Percentiles rank a stretch among this genome's conserved stretches.
These are phyloP conservation scores for Melanogaster broomeanus DNA, from an alignment of 768 basidiomycete species.

Conservation along the genomic window DNA sequence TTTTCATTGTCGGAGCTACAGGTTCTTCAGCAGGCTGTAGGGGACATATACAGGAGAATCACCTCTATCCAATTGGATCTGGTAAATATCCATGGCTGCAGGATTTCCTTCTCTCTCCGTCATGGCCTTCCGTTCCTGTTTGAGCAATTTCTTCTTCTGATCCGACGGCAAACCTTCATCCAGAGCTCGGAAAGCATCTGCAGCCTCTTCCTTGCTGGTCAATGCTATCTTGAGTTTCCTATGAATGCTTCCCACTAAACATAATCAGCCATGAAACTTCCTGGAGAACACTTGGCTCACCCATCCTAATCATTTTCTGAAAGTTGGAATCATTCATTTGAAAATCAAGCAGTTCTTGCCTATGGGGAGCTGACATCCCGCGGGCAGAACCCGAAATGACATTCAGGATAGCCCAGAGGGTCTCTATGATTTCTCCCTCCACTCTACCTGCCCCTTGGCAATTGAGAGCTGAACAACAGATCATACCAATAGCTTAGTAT, in stretches of 20 bases:
- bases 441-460: too few species aligned
- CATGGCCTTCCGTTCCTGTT: background rate
- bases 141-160: background rate
- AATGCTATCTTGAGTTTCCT: background rate
- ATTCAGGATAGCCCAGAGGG: constrained; percentile 1
- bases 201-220: too few species aligned
- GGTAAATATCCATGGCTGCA: constrained; percentile 3
- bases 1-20: too few species aligned
- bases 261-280: background rate
- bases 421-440: background rate
- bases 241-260: background rate
- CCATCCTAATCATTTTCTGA: constrained; percentile 23
- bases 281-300: background rate
- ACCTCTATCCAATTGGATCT: background rate
- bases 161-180: background rate
- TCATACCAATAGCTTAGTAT: too few species aligned
- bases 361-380: background rate
- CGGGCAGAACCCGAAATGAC: constrained; percentile 1
- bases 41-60: too few species aligned
- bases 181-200: background rate
- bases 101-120: background rate
- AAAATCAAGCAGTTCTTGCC: constrained; percentile 20
- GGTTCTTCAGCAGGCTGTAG: too few species aligned
- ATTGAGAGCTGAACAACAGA: too few species aligned
- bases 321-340: constrained; percentile 29